Evolutionary conservation across 108 stramenopile species (phyloP), one percentile per base, ranked within the genome.

Genomic region (Pinguiococcus pyrenoidosus): DNA sequence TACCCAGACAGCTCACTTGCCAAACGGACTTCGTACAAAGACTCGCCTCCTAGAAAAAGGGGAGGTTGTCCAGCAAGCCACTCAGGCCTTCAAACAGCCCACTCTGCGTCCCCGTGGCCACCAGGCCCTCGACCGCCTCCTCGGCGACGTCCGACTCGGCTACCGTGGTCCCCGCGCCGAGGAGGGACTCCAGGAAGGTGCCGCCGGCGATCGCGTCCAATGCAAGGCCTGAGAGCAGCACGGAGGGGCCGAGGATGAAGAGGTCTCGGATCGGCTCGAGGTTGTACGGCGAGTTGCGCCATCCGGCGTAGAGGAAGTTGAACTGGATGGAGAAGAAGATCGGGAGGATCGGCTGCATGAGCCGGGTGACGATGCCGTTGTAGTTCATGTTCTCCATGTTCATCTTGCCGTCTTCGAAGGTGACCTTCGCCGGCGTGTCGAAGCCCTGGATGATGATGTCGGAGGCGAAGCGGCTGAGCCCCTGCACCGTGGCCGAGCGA

Each of bases 281-380:
- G 22, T 54, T 43, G n/a, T 44, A 7, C 9, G 28, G 43, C 6
- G n/a, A 48, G 51, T 76, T 79, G 46, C 47, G 49, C 60, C 60
- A 79, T 34, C 78, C 78, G 33, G 70, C 74, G 63, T 81, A 83
- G 46, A 82, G 68, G 56, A 79, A 83, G 64, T 71, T 75, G 75
- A 86, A 83, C 46, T 86, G 81, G 32, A 71, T 49, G 29, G 24
- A 64, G 54, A 86, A 83, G 54, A 86, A 76, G 30, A 78, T 23
- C 8, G 80, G 80, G 1, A 86, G 69, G 16, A 80, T 71, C 4
- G 80, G 82, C 55, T 79, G 79, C 46, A 86, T 47, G 26, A 80
- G 46, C 21, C 53, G 57, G 8, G 84, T 86, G 32, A 86, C 72
- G 47, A 86, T 50, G 14, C 78, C 77, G 9, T 77, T 78, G 59